phyloP scores from a whole-genome alignment of 2,329 filamentous ascomycete species.

The Didymella pomorum region DNA sequence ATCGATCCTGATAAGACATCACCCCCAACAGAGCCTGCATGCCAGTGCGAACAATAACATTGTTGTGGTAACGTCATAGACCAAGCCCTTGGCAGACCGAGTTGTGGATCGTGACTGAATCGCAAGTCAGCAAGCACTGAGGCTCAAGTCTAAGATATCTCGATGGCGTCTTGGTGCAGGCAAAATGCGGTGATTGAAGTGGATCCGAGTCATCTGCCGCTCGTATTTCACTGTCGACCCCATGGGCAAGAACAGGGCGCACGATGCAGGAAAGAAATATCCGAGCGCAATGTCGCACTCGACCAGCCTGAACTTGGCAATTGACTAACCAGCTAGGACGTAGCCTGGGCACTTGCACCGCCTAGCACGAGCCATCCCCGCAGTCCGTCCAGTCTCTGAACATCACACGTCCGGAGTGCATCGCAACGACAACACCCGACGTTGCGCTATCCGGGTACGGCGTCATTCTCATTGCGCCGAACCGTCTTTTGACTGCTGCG shows the following conservation, averaged over 20 bases:
- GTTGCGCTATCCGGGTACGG: slow-evolving; percentile 13
- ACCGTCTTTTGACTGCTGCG: slow-evolving; percentile 3
- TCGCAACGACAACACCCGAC: slow-evolving; percentile 3
- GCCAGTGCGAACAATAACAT: not conserved
- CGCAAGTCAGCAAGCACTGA: slow-evolving; percentile 10
- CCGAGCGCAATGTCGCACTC: slow-evolving; percentile 3
- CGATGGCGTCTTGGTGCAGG: not conserved
- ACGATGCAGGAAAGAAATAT: slow-evolving; percentile 10
- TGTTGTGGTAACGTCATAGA: slow-evolving; percentile 4
- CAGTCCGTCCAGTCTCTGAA: slow-evolving; percentile 17
- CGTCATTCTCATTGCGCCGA: slow-evolving; percentile 12
- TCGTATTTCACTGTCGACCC: not conserved
- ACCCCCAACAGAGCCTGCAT: not conserved
- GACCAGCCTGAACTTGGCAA: slow-evolving; percentile 9
- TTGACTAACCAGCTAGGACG: slow-evolving; percentile 10
- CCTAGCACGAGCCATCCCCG: slow-evolving; percentile 18
- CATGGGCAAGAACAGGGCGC: slow-evolving; percentile 7
- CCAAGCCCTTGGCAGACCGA: slow-evolving; percentile 6
- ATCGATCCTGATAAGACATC: not conserved
- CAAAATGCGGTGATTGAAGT: slow-evolving; percentile 13
- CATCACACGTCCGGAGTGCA: slow-evolving; percentile 14
- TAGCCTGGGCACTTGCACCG: slow-evolving; percentile 6
- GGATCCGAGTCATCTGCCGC: slow-evolving; percentile 17
- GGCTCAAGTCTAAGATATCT: slow-evolving; percentile 6
- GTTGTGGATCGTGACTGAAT: slow-evolving; percentile 3